Evolutionary conservation across 495 filamentous ascomycete genomes (phyloP), one percentile per base, ranked within the genome.

Genomic region (Astrocystis sublimbata): DNA sequence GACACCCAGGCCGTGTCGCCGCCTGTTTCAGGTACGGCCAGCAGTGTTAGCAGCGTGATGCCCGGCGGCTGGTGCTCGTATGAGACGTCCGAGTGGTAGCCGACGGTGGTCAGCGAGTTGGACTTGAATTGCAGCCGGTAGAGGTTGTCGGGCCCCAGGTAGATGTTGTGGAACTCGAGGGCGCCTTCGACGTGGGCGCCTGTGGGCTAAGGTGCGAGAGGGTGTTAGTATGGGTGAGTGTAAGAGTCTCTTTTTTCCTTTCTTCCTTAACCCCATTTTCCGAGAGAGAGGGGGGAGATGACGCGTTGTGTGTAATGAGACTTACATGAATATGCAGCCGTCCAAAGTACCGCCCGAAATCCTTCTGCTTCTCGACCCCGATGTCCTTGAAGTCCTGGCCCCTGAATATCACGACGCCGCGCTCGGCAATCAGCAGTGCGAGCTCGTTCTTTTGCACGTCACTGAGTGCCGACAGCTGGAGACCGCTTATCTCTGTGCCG

Each of bases 11-110:
- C 83, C 0, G 89, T 92, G 62, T 92, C 90, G 23, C 90, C 90
- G 36, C 90, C 90, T 8, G 87, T 89, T 2, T 87, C 81, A 6
- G 89, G 89, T 0, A 88, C 89, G 1, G 83, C 83, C 1, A 92
- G 78, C 1, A 92, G 71, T 49, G 89, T 89, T 35, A 92, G 77
- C 5, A 86, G 84, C 6, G 89, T 92, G 68, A 90, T 90, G 2
- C 86, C 88, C 2, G 89, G 89, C n/a, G 90, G 88, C 67, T 92
- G 89, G 35, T 87, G 73, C 70, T 93, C 90, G 56, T 90, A 91
- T 0, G 89, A 88, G 8, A 88, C 84, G 73, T 88, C 68, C 1
- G 66, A 75, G 66, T 73, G 64, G 56, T 71, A 75, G 6, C 71
- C 73, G 6, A 72, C 73, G 1, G 75, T 75, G 6, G 73, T 89